These are phyloP conservation scores for Paramyrothecium sp. DNA, from an alignment of 2,329 filamentous ascomycete species.

Conservation along the genomic window DNA sequence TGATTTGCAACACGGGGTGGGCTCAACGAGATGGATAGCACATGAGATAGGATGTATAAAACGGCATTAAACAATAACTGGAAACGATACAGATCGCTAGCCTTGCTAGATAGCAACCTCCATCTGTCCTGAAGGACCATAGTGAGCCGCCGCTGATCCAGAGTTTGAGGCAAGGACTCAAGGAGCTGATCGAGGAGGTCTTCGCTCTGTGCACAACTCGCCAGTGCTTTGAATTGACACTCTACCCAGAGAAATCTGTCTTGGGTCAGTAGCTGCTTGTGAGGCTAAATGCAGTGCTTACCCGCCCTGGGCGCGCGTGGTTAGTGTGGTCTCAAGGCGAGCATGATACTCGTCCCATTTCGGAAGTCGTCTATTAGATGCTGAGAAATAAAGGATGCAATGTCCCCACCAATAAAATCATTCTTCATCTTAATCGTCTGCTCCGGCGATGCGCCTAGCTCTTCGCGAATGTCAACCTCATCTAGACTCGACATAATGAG, in stretches of 20 bases:
- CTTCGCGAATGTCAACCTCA: conserved; percentile 25
- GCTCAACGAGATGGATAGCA: background rate
- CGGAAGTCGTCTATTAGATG: conserved; percentile 7
- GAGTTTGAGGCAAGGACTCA: no score
- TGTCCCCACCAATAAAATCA: conserved; percentile 5
- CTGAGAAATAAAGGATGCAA: conserved; percentile 5
- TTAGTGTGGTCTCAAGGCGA: conserved; percentile 5
- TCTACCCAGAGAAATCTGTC: conserved; percentile 21
- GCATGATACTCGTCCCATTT: conserved; percentile 6
- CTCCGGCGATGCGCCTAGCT: conserved; percentile 7
- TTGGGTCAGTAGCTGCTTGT: background rate
- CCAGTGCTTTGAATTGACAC: conserved; percentile 15
- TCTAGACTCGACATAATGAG: conserved; percentile 32
- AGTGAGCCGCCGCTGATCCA: no score
- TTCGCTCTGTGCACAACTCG: conserved; percentile 6
- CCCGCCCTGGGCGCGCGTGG: conserved; percentile 4
- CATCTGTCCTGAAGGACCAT: background rate
- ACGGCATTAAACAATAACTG: background rate
- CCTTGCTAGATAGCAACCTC: background rate
- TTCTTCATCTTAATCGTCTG: conserved; percentile 11
- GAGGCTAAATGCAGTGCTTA: background rate
- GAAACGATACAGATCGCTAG: background rate
- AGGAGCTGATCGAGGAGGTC: conserved; percentile 18
- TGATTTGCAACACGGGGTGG: background rate
- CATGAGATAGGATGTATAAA: background rate